Base-by-base conservation (phyloP, 1,284 basidiomycete genomes). In the Neonothopanus nambi region DNA sequence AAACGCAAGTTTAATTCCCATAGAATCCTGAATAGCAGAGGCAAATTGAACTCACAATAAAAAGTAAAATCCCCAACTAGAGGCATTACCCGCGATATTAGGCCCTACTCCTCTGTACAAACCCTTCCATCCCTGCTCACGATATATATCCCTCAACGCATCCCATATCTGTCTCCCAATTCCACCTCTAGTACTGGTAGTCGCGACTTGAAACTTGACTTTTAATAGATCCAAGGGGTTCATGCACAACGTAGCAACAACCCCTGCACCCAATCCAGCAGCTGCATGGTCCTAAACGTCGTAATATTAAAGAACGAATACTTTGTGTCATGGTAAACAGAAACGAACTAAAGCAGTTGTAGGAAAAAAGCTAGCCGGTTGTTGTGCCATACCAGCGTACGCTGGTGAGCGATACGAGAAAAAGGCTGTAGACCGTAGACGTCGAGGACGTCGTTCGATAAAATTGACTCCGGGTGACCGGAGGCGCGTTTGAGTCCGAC, bases 201-300 rank as follows among this genome's bases (percentile, higher is more conserved):
- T 94, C 11, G 88, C 82, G n/a, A 95, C 93, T 73, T 99, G 96
- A 57, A 96, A 88, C 65, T 95, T 91, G 66, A 98, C 84, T 74
- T 99, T 99, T 72, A 99, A 81, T 5, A 99, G 82, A 72, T 99
- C 97, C 38, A 99, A 81, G 4, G 97, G 97, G 69, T 99, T 95
- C 93, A 99, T 97, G 70, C 93, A 95, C 36, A 98, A 78, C 46
- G 95, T 95, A 23, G 95, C 92, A 59, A 90, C 87, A 52, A 94
- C 86, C 42, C 96, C 97, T 30, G 96, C 96, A 41, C 92, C 91
- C 54, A 99, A 84, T 52, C 97, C 96, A 41, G 94, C 93, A 51
- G 88, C 83, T 18, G 96, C 95, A 85, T 98, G 95, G 70, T 98
- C 95, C 83, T 91, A 59, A 44, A n/a, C n/a, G n/a, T n/a, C n/a